A percentile compares a stretch with the other conserved stretches of the same genome.
Conservation (phyloP, 305 asterid species). For the Salvia sclarea region DNA sequence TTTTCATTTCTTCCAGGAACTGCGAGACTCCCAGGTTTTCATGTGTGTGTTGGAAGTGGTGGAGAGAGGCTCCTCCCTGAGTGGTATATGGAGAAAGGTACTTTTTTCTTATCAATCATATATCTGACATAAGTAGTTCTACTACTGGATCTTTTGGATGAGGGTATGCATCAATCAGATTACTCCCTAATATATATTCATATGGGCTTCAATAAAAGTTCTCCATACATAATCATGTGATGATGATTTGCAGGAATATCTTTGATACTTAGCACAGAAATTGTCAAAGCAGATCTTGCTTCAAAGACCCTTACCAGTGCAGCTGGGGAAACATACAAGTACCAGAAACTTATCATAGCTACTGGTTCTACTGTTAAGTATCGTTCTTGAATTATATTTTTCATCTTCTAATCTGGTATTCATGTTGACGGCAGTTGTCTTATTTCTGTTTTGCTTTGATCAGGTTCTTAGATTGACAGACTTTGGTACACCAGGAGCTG, state of each 20-base stretch:
- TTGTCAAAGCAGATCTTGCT: constrained; percentile 80
- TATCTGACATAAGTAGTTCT: background rate
- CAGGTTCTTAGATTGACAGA: constrained; percentile 80
- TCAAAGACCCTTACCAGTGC: constrained; percentile 75
- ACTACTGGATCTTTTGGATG: background rate
- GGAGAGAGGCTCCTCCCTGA: constrained; percentile 93
- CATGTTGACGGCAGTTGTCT: constrained; percentile 10
- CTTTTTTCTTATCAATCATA: constrained; percentile 1
- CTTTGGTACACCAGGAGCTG: constrained; percentile 87
- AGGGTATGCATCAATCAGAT: background rate
- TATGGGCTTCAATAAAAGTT: constrained; percentile 5
- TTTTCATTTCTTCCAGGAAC: constrained; percentile 53
- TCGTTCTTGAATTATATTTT: constrained; percentile 3
- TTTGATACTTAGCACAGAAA: constrained; percentile 79
- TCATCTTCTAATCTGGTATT: constrained; percentile 8
- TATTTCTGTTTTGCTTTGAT: constrained; percentile 25
- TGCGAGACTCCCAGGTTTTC: constrained; percentile 96
- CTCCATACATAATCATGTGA: constrained; percentile 29
- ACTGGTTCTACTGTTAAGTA: constrained; percentile 83
- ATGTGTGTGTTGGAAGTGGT: constrained; percentile 95
- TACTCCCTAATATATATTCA: constrained; percentile 9
- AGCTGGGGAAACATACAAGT: constrained; percentile 65
- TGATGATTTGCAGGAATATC: constrained; percentile 63
- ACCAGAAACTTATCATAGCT: constrained; percentile 66
- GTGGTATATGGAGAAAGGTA: constrained; percentile 93